These are phyloP conservation scores for Cotoneaster glaucophyllus DNA, from an alignment of 306 rosid species.

Conservation along the genomic window DNA sequence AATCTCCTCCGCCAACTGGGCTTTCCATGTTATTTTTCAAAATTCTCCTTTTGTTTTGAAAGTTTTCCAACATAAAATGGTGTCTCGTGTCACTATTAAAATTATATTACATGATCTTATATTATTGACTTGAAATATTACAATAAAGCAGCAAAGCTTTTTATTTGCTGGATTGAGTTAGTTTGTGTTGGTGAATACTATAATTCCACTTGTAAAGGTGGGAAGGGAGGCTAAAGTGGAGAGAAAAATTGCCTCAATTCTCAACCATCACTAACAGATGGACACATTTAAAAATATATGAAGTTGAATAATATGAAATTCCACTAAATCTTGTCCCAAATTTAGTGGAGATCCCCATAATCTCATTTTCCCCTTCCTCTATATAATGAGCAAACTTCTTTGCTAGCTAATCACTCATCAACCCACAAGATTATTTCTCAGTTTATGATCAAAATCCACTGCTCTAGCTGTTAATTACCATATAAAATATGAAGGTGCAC, in stretches of 20 bases:
- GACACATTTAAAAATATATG: constrained; percentile 6
- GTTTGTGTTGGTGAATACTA: background rate
- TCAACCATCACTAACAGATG: constrained; percentile 10
- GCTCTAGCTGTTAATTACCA: background rate
- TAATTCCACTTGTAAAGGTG: constrained; percentile 37
- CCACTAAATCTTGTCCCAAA: constrained; percentile 14
- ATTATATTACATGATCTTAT: no score
- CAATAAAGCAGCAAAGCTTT: no score
- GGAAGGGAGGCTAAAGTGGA: constrained; percentile 22
- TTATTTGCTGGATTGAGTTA: no score
- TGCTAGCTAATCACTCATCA: background rate
- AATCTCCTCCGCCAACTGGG: no score
- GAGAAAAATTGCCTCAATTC: constrained; percentile 11
- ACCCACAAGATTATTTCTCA: background rate
- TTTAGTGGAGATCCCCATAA: constrained; percentile 11
- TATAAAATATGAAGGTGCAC: constrained; percentile 36
- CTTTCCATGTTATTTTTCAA: no score
- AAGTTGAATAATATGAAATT: constrained; percentile 16
- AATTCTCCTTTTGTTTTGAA: no score
- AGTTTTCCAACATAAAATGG: no score
- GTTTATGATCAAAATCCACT: background rate
- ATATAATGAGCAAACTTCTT: background rate
- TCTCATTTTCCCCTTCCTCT: background rate
- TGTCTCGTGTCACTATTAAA: no score
- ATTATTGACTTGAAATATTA: no score